Evolutionary conservation across 768 basidiomycete genomes (phyloP).

Genomic region (Mycena floridula): DNA sequence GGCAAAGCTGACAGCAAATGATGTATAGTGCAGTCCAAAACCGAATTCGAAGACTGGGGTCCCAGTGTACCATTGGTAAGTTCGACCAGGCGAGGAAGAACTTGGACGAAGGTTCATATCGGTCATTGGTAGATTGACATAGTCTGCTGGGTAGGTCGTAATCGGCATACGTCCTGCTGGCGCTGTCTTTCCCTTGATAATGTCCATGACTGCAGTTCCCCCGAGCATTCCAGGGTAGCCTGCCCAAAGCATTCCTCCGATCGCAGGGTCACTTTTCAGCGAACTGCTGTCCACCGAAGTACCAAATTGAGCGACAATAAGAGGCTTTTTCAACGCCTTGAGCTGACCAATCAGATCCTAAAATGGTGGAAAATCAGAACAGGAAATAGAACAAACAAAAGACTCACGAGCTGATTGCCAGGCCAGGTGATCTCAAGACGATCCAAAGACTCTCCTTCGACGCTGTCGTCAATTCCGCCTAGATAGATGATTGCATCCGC

Average conservation of each 20-base stretch:
- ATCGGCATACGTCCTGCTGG: slow-evolving; percentile 50
- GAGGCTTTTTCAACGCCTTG: slow-evolving; percentile 39
- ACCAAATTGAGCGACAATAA: slow-evolving; percentile 50
- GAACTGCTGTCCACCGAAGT: slow-evolving; percentile 44
- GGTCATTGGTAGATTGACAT: slow-evolving; percentile 46
- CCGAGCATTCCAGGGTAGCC: slow-evolving; percentile 55
- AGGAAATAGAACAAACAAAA: too few relatives aligned
- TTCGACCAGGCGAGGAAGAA: slow-evolving; percentile 43
- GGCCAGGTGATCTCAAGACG: slow-evolving; percentile 47
- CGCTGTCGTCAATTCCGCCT: slow-evolving; percentile 45
- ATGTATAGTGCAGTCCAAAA: slow-evolving; percentile 49
- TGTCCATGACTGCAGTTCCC: slow-evolving; percentile 46
- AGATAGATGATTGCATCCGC: slow-evolving; percentile 48
- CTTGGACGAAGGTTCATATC: slow-evolving; percentile 51
- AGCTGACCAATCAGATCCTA: slow-evolving; percentile 40
- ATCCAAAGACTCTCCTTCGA: slow-evolving; percentile 45
- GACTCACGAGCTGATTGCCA: slow-evolving; percentile 48
- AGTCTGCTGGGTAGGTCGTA: slow-evolving; percentile 49
- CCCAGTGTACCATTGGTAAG: slow-evolving; percentile 53
- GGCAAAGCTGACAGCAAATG: slow-evolving; percentile 36
- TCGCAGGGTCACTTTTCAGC: slow-evolving; percentile 20
- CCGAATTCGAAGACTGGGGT: slow-evolving; percentile 49
- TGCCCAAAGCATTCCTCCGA: slow-evolving; percentile 49
- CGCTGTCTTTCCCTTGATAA: slow-evolving; percentile 42
- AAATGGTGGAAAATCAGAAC: too few relatives aligned